A percentile compares a stretch with the other conserved stretches of the same genome.
Evolutionary conservation across 306 rosid genomes (phyloP).

Genomic region (Clitoria ternatea): DNA sequence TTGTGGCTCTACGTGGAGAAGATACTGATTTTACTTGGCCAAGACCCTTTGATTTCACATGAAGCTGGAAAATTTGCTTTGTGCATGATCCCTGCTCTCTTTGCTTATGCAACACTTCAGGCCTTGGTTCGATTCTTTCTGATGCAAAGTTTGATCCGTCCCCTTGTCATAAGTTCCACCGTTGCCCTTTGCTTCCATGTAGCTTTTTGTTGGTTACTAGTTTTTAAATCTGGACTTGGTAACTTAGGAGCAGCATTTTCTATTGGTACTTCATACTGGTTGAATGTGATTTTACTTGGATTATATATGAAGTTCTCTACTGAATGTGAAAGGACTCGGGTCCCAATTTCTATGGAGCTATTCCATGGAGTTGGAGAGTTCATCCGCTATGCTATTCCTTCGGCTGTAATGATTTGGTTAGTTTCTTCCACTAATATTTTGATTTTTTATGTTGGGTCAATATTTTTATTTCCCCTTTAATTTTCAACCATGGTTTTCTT

Average conservation of each 20-base stretch:
- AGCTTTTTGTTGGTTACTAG: conserved; percentile 64
- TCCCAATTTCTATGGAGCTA: conserved; percentile 52
- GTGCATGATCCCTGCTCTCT: conserved; percentile 73
- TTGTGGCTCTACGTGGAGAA: conserved; percentile 61
- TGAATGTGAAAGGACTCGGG: conserved; percentile 42
- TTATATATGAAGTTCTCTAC: conserved; percentile 49
- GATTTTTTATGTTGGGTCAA: neutral
- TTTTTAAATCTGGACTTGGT: conserved; percentile 53
- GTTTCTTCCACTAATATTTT: neutral
- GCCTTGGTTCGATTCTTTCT: conserved; percentile 56
- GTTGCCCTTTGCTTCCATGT: conserved; percentile 55
- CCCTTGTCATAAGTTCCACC: conserved; percentile 51
- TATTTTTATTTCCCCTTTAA: neutral
- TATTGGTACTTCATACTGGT: conserved; percentile 70
- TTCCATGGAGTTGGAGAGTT: conserved; percentile 60
- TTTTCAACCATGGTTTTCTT: neutral
- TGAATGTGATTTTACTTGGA: conserved; percentile 60
- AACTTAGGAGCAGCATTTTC: conserved; percentile 77
- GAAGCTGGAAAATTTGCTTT: conserved; percentile 65
- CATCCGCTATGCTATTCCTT: conserved; percentile 60
- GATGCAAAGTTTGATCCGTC: conserved; percentile 57
- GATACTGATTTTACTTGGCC: conserved; percentile 55
- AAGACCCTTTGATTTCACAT: conserved; percentile 72
- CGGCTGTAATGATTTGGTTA: conserved; percentile 82
- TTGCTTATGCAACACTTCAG: conserved; percentile 66